Conservation (phyloP, 139 green algal genomes). For the Haematococcus sp. region DNA sequence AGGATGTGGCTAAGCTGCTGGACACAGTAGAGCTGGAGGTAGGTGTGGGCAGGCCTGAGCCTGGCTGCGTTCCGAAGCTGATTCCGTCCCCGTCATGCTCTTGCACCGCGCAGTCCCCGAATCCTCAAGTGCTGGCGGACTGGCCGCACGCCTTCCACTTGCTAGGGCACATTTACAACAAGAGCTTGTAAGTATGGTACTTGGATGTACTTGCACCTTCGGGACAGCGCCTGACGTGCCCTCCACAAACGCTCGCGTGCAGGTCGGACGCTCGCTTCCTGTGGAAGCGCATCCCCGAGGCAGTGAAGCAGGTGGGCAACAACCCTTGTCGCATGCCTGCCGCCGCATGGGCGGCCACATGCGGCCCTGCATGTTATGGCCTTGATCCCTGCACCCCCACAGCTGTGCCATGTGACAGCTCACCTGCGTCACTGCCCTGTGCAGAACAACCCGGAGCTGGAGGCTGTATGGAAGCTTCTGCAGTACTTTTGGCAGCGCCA, state of each 20-base stretch:
- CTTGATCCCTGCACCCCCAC: not conserved
- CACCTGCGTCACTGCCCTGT: not conserved
- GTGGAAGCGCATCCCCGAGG: conserved; percentile 45
- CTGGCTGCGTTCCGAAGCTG: not conserved
- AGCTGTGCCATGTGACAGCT: not conserved
- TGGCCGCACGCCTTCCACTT: conserved; percentile 47
- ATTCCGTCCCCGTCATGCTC: not conserved
- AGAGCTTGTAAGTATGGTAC: conserved; percentile 31
- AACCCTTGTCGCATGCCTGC: not conserved
- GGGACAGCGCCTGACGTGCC: not conserved
- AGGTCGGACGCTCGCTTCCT: conserved; percentile 44
- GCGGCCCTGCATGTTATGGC: no score
- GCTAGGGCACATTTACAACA: conserved; percentile 43
- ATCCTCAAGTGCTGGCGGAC: conserved; percentile 33
- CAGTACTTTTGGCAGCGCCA: conserved; percentile 45
- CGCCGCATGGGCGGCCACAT: not conserved
- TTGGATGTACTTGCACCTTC: not conserved
- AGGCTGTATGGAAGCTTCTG: conserved; percentile 43
- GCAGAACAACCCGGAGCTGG: conserved; percentile 44
- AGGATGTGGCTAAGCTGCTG: conserved; percentile 19
- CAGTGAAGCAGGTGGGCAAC: conserved; percentile 21
- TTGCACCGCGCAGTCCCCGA: conserved; percentile 28
- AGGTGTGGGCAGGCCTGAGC: not conserved
- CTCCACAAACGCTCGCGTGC: not conserved
- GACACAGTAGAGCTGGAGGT: conserved; percentile 36